phyloP scores from a whole-genome alignment of 2,329 filamentous ascomycete genomes.

The Cladophialophora bantiana region DNA sequence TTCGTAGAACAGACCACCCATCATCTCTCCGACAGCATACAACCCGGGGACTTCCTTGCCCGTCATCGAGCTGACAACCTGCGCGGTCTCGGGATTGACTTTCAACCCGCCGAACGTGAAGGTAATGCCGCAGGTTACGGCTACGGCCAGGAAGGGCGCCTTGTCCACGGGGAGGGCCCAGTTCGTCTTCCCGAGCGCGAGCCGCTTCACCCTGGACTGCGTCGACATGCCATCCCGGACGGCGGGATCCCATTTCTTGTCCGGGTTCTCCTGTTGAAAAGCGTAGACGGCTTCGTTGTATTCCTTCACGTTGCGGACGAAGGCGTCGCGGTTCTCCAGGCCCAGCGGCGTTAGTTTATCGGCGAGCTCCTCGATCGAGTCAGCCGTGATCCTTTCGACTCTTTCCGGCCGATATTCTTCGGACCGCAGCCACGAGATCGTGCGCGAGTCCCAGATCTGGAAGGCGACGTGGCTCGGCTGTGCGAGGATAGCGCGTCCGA shows the following conservation, averaged over 20 bases:
- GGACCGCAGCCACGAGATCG: conserved; percentile 59
- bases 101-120: conserved; percentile 72
- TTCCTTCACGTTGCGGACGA: conserved; percentile 60
- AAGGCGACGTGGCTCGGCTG: conserved; percentile 67
- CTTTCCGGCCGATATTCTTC: conserved; percentile 70
- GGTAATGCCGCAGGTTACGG: conserved; percentile 70
- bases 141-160: conserved; percentile 67
- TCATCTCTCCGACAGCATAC: conserved; percentile 70
- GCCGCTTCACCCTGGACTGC: conserved; percentile 54
- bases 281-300: conserved; percentile 66
- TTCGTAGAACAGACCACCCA: conserved; percentile 68
- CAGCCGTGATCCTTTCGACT: conserved; percentile 60
- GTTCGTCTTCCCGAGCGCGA: conserved; percentile 67
- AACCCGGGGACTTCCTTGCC: conserved; percentile 60
- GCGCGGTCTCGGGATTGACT: conserved; percentile 62
- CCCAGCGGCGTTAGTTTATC: conserved; percentile 57
- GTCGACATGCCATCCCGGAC: conserved; percentile 69
- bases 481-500: conserved; percentile 66
- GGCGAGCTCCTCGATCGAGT: conserved; percentile 63
- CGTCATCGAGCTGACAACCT: conserved; percentile 58
- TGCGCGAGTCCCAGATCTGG: conserved; percentile 68
- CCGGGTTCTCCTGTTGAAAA: conserved; percentile 55
- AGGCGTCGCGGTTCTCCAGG: conserved; percentile 54
- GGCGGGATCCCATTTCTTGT: conserved; percentile 63
- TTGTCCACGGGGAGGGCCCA: conserved; percentile 68